Evolutionary conservation across 2,329 filamentous ascomycete genomes (phyloP).

Genomic region (Didymella pinodella): DNA sequence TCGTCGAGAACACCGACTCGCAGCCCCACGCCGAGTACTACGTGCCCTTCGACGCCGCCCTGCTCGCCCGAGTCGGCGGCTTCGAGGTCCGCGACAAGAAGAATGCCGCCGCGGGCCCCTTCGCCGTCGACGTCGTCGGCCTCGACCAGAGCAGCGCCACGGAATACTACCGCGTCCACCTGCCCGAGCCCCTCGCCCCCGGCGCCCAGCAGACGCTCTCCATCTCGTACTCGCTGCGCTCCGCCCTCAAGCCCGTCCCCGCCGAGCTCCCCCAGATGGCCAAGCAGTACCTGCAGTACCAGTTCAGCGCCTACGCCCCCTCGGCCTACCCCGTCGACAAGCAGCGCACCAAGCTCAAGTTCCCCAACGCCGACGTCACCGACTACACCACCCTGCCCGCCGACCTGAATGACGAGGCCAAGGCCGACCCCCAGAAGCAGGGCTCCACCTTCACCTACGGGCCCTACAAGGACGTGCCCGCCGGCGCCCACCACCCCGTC

Average conservation of each 20-base stretch:
- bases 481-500: conserved; percentile 75
- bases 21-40: conserved; percentile 89
- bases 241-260: conserved; percentile 81
- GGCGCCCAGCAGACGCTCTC: conserved; percentile 83
- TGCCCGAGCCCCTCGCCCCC: conserved; percentile 77
- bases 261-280: conserved; percentile 83
- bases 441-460: conserved; percentile 90
- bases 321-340: conserved; percentile 86
- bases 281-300: conserved; percentile 84
- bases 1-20: conserved; percentile 85
- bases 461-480: conserved; percentile 82
- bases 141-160: conserved; percentile 57
- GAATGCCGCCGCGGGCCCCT: conserved; percentile 70
- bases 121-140: conserved; percentile 73
- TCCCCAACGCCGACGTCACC: conserved; percentile 77
- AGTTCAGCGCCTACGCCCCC: conserved; percentile 83
- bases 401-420: conserved; percentile 64
- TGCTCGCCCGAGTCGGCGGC: conserved; percentile 80
- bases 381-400: conserved; percentile 80
- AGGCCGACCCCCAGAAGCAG: conserved; percentile 78
- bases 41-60: conserved; percentile 79
- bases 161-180: conserved; percentile 82
- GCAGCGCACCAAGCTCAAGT: conserved; percentile 97
- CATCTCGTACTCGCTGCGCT: conserved; percentile 84
- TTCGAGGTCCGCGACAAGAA: conserved; percentile 95